phyloP scores from a whole-genome alignment of 176 grass and related monocot genomes.

The Carex littledalei region DNA sequence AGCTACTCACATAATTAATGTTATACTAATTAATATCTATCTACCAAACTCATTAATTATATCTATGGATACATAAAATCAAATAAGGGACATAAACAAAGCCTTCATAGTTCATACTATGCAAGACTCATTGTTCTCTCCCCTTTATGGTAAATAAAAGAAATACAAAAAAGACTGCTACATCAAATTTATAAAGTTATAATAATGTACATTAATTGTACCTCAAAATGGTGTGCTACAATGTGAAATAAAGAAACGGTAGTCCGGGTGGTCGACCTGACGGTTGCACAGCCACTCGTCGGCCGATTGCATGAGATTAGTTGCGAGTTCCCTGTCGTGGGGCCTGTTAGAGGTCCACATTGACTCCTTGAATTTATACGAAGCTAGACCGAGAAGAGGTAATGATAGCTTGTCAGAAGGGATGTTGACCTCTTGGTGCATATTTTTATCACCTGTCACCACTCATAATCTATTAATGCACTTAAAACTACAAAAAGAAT shows the following conservation, averaged over 20 bases:
- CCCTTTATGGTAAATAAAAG: neutral
- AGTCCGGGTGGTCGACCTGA: constrained; percentile 60
- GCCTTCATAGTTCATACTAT: neutral
- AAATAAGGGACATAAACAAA: neutral
- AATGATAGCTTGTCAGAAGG: constrained; percentile 35
- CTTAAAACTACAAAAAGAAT: neutral
- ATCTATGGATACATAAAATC: neutral
- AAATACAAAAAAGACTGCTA: neutral
- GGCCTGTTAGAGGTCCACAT: constrained; percentile 47
- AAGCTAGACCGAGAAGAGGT: constrained; percentile 53
- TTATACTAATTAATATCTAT: neutral
- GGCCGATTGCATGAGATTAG: constrained; percentile 44
- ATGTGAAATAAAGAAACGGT: constrained; percentile 61
- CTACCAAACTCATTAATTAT: neutral
- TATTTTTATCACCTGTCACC: neutral
- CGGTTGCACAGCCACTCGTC: constrained; percentile 51
- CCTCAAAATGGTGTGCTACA: constrained; percentile 16
- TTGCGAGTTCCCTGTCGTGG: constrained; percentile 36
- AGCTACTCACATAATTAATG: neutral
- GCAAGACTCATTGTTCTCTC: neutral
- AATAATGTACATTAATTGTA: neutral
- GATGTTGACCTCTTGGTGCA: constrained; percentile 22
- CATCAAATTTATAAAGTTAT: neutral
- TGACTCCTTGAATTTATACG: constrained; percentile 48
- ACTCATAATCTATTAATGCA: neutral